Conservation (phyloP, 2,329 filamentous ascomycete genomes). For the Arachnomyces sp. region DNA sequence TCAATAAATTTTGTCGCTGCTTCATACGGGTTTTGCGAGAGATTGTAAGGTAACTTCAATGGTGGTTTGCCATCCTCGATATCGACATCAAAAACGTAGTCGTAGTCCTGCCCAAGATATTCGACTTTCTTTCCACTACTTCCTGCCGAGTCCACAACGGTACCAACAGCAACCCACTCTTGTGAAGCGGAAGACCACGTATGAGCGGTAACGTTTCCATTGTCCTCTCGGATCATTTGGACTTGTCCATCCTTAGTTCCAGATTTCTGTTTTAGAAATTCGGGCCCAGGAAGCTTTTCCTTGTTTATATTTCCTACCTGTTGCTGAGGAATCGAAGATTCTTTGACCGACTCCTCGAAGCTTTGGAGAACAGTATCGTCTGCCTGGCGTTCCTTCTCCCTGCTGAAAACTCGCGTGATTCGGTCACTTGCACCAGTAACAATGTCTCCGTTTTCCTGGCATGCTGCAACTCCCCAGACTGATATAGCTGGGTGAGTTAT, state of each 20-base stretch:
- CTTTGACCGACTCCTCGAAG: constrained; percentile 76
- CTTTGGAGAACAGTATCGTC: constrained; percentile 58
- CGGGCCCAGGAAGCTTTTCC: constrained; percentile 79
- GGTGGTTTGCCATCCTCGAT: constrained; percentile 91
- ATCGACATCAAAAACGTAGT: constrained; percentile 94
- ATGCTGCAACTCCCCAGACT: constrained; percentile 87
- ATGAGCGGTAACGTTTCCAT: constrained; percentile 78
- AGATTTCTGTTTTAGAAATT: constrained; percentile 71
- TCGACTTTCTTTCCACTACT: constrained; percentile 71
- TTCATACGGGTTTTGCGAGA: constrained; percentile 87
- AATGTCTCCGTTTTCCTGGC: constrained; percentile 76
- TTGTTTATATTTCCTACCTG: constrained; percentile 80
- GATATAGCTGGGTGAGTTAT: constrained; percentile 97
- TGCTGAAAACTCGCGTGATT: constrained; percentile 74
- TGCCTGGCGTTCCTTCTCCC: constrained; percentile 62
- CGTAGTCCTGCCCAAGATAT: constrained; percentile 80
- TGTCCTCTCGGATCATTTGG: constrained; percentile 76
- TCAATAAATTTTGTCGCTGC: constrained; percentile 84
- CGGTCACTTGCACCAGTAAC: constrained; percentile 90
- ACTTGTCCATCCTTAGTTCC: constrained; percentile 97
- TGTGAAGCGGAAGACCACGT: constrained; percentile 69
- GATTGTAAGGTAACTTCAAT: constrained; percentile 87
- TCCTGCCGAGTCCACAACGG: constrained; percentile 80
- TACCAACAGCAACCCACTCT: constrained; percentile 85
- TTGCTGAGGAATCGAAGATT: constrained; percentile 80